Percentiles rank a stretch among this genome's conserved stretches.
These are phyloP conservation scores for Apiotrichum siamense DNA, from an alignment of 1,284 basidiomycete species.

Conservation along the genomic window DNA sequence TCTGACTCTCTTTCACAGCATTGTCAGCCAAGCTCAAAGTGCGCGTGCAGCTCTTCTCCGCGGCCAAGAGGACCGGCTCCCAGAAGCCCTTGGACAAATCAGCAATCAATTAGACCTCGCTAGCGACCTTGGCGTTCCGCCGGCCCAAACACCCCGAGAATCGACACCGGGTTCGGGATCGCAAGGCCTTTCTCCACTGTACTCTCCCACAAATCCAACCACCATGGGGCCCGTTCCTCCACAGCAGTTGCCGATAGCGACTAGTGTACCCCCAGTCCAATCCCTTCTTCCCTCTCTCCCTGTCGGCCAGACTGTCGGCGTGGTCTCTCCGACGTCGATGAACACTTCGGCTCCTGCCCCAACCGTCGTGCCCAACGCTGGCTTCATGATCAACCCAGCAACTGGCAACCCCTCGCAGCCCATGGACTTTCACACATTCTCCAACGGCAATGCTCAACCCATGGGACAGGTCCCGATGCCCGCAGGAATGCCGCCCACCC, in stretches of 20 bases:
- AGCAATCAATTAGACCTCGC: conserved; percentile 39
- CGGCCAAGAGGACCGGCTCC: conserved; percentile 32
- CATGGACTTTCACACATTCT: conserved; percentile 45
- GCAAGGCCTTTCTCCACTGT: conserved; percentile 30
- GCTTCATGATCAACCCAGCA: background rate
- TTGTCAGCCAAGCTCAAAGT: conserved; percentile 35
- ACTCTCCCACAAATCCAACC: conserved; percentile 13
- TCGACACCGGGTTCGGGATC: conserved; percentile 19
- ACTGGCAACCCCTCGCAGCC: background rate
- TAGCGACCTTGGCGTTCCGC: conserved; percentile 35
- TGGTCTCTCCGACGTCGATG: background rate
- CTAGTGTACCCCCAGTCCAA: background rate
- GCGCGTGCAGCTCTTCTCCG: conserved; percentile 37
- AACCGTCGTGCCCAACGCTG: conserved; percentile 1
- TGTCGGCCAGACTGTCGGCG: conserved; percentile 15
- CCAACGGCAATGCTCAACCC: conserved; percentile 24
- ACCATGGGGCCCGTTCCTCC: conserved; percentile 2
- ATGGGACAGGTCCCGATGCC: conserved; percentile 28
- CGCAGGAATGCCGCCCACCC: conserved; percentile 19
- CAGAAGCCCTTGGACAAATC: conserved; percentile 34
- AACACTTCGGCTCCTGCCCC: background rate
- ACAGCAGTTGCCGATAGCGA: background rate
- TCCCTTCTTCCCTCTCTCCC: conserved; percentile 30
- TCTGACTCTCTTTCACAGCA: conserved; percentile 15
- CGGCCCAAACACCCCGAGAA: conserved; percentile 31